Conservation (phyloP, 2,329 filamentous ascomycete genomes). For the Monilinia vaccinii-corymbosi region DNA sequence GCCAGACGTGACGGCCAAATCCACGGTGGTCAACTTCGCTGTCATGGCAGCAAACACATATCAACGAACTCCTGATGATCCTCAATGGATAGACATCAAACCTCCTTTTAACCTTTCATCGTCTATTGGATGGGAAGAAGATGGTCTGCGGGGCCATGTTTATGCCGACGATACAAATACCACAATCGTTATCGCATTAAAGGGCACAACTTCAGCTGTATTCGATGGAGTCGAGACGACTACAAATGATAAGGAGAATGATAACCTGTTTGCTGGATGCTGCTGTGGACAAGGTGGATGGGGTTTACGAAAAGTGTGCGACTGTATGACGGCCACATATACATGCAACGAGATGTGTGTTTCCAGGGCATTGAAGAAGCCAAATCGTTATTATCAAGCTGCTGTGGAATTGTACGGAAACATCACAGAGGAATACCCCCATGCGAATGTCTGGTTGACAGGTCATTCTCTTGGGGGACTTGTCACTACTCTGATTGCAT, state of each 20-base stretch:
- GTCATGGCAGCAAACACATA: slow-evolving; percentile 85
- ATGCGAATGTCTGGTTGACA: slow-evolving; percentile 74
- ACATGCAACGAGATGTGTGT: slow-evolving; percentile 88
- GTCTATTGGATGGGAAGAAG: slow-evolving; percentile 83
- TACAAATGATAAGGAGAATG: slow-evolving; percentile 90
- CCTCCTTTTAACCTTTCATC: slow-evolving; percentile 58
- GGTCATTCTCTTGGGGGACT: slow-evolving; percentile 91
- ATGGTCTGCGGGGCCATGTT: slow-evolving; percentile 83
- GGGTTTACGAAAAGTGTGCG: slow-evolving; percentile 81
- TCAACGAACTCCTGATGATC: slow-evolving; percentile 56
- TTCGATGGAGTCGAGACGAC: slow-evolving; percentile 95
- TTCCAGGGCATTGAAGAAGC: slow-evolving; percentile 58
- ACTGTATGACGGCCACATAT: slow-evolving; percentile 70
- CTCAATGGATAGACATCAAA: slow-evolving; percentile 73
- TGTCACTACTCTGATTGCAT: slow-evolving; percentile 70
- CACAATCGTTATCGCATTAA: slow-evolving; percentile 82
- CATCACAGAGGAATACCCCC: slow-evolving; percentile 75
- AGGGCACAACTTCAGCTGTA: slow-evolving; percentile 78
- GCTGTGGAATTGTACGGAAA: slow-evolving; percentile 84
- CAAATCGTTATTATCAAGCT: slow-evolving; percentile 83
- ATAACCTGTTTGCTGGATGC: slow-evolving; percentile 94
- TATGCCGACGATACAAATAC: slow-evolving; percentile 77
- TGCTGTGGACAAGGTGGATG: slow-evolving; percentile 88
- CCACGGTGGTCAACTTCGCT: slow-evolving; percentile 72
- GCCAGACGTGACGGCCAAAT: slow-evolving; percentile 75